These are phyloP conservation scores for Phialemoniopsis sp. DNA, from an alignment of 2,329 filamentous ascomycete genomes.

Conservation along the genomic window DNA sequence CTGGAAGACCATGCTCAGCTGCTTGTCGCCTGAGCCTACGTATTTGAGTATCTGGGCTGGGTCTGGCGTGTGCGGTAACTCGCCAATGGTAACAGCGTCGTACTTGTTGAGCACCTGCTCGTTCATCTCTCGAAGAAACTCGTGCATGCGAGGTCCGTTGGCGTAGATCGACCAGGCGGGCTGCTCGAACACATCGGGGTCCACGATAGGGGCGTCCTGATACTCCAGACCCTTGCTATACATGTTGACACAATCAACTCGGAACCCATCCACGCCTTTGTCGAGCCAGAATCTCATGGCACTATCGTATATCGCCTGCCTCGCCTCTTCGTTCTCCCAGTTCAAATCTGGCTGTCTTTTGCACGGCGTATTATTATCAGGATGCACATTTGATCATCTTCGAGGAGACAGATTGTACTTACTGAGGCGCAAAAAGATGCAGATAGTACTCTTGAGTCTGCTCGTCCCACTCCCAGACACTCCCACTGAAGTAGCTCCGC, in stretches of 20 bases:
- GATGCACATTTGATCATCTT: too few relatives aligned
- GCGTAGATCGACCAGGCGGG: slow-evolving; percentile 54
- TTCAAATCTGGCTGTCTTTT: slow-evolving; percentile 82
- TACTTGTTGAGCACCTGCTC: slow-evolving; percentile 52
- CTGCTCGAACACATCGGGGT: slow-evolving; percentile 42
- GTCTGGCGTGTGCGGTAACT: slow-evolving; percentile 61
- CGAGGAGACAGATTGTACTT: too few relatives aligned
- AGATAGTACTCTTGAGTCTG: slow-evolving; percentile 72
- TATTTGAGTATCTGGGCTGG: slow-evolving; percentile 53
- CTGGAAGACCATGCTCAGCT: slow-evolving; percentile 68
- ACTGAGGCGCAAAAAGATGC: slow-evolving; percentile 60
- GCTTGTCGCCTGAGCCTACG: slow-evolving; percentile 51
- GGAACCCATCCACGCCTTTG: slow-evolving; percentile 67
- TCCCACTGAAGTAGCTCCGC: slow-evolving; percentile 57
- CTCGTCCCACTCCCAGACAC: slow-evolving; percentile 69
- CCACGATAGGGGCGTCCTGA: slow-evolving; percentile 52
- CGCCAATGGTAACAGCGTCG: slow-evolving; percentile 65
- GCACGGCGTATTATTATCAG: too few relatives aligned
- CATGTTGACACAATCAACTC: slow-evolving; percentile 72
- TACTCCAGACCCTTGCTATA: slow-evolving; percentile 58
- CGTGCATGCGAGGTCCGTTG: slow-evolving; percentile 66
- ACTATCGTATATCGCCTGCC: slow-evolving; percentile 65
- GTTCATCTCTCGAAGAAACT: slow-evolving; percentile 65
- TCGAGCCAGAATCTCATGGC: slow-evolving; percentile 78
- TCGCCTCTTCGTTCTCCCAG: slow-evolving; percentile 68